phyloP scores from a whole-genome alignment of 768 basidiomycete genomes.

The Termitomyces heimii region DNA sequence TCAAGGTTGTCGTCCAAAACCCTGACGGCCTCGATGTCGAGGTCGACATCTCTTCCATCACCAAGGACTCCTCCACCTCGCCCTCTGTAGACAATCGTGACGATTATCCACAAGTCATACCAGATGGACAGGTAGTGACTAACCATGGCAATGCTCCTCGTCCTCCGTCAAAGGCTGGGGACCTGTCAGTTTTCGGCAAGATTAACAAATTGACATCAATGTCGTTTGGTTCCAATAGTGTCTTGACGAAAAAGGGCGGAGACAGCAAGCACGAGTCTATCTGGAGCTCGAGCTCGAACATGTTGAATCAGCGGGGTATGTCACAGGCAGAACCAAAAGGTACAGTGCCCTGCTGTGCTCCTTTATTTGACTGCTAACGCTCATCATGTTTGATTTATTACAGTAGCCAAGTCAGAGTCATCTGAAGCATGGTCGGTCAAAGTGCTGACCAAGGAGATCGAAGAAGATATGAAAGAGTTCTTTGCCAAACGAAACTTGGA shows the following conservation, averaged over 20 bases:
- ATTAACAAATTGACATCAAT: slow-evolving; percentile 62
- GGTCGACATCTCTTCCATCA: too few species aligned
- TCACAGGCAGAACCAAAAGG: slow-evolving; percentile 54
- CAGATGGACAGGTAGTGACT: slow-evolving; percentile 86
- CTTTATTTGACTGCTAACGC: too few species aligned
- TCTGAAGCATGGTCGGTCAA: slow-evolving; percentile 44
- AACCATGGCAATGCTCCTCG: slow-evolving; percentile 46
- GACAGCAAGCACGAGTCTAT: slow-evolving; percentile 59
- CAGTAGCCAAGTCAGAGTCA: slow-evolving; percentile 16
- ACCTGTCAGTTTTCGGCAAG: slow-evolving; percentile 85
- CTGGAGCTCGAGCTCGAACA: slow-evolving; percentile 75
- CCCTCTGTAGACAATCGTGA: too few species aligned
- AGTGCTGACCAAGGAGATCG: slow-evolving; percentile 70
- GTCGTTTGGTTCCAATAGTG: slow-evolving; percentile 80
- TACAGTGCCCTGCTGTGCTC: too few species aligned
- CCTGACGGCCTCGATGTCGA: too few species aligned
- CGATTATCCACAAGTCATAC: slow-evolving; percentile 49
- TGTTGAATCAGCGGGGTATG: slow-evolving; percentile 68
- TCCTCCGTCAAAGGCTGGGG: slow-evolving; percentile 73
- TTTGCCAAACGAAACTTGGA: too few species aligned
- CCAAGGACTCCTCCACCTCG: too few species aligned
- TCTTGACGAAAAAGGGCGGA: slow-evolving; percentile 72
- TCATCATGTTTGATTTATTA: too few species aligned
- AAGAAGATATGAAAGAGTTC: slow-evolving; percentile 82
- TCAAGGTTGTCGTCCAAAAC: too few species aligned